Evolutionary conservation across 768 basidiomycete genomes (phyloP).

Genomic region (Panaeolus cyanescens): DNA sequence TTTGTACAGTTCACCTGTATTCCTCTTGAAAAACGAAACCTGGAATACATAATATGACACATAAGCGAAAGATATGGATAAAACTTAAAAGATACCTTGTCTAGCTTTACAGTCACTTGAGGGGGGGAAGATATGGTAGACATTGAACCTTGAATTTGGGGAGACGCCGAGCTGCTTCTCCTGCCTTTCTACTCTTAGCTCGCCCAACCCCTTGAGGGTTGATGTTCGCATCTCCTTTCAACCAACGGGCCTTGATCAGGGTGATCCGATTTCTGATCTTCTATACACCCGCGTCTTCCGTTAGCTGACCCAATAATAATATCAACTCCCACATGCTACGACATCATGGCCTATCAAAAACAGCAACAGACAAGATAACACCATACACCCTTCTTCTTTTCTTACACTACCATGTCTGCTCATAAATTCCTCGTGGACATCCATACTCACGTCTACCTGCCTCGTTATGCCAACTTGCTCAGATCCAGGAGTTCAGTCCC

Average conservation of each 20-base stretch:
- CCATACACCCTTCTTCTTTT: neutral
- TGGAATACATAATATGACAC: neutral
- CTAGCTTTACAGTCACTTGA: neutral
- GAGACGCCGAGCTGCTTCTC: neutral
- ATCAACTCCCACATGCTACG: neutral
- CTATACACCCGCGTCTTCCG: neutral
- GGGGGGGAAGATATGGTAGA: neutral
- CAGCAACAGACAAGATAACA: neutral
- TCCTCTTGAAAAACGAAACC: neutral
- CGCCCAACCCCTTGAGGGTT: neutral
- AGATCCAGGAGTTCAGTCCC: constrained; percentile 66
- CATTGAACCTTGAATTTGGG: neutral
- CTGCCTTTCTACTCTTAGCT: neutral
- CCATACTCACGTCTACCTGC: constrained; percentile 86
- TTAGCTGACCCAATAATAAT: neutral
- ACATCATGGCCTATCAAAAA: neutral
- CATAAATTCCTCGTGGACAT: constrained; percentile 66
- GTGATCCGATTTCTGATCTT: constrained; percentile 4
- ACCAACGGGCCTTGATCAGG: neutral
- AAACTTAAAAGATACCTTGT: neutral
- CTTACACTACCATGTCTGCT: constrained; percentile 19
- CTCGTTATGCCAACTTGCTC: constrained; percentile 73
- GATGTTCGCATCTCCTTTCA: constrained; percentile 2
- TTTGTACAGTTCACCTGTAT: neutral
- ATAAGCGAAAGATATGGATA: neutral